These are phyloP conservation scores for Parascedosporium putredinis DNA, from an alignment of 2,329 filamentous ascomycete genomes.

Conservation along the genomic window DNA sequence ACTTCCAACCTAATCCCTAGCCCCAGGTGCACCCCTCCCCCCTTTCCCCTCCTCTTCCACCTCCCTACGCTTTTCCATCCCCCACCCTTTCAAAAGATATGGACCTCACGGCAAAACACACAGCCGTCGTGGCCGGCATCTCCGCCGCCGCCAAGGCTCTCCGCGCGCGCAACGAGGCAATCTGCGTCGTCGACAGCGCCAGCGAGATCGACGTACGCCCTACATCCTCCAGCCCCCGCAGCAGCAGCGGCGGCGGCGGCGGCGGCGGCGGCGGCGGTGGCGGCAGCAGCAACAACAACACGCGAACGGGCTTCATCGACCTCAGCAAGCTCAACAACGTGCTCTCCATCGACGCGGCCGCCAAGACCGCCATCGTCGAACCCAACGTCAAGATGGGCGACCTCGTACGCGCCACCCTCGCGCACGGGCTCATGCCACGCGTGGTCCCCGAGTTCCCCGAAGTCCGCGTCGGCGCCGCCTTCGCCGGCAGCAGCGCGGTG, in stretches of 20 bases:
- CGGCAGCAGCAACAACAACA: neutral
- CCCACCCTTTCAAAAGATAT: too few relatives aligned
- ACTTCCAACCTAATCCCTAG: too few relatives aligned
- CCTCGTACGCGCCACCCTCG: slow-evolving; percentile 46
- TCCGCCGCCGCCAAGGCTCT: slow-evolving; percentile 33
- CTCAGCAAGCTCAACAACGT: slow-evolving; percentile 55
- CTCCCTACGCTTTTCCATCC: neutral
- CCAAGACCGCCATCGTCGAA: slow-evolving; percentile 51
- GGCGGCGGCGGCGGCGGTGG: neutral
- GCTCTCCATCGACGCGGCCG: slow-evolving; percentile 43
- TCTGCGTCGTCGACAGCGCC: slow-evolving; percentile 67
- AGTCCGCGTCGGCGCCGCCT: slow-evolving; percentile 59
- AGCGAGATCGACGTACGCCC: slow-evolving; percentile 63
- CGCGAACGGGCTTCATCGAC: slow-evolving; percentile 32
- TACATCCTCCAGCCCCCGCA: too few relatives aligned
- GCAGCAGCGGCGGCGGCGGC: slow-evolving; percentile 34
- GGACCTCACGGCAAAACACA: slow-evolving; percentile 24
- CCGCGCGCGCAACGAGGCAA: slow-evolving; percentile 37
- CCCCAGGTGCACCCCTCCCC: too few relatives aligned
- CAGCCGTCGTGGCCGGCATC: slow-evolving; percentile 29
- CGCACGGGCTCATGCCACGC: slow-evolving; percentile 45
- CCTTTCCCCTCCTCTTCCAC: too few relatives aligned
- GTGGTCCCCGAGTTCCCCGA: slow-evolving; percentile 64
- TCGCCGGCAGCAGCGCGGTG: slow-evolving; percentile 56
- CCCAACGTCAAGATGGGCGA: slow-evolving; percentile 60